These are phyloP conservation scores for Wickerhamomyces sp. DNA, from an alignment of 1,139 yeast species.

Conservation along the genomic window DNA sequence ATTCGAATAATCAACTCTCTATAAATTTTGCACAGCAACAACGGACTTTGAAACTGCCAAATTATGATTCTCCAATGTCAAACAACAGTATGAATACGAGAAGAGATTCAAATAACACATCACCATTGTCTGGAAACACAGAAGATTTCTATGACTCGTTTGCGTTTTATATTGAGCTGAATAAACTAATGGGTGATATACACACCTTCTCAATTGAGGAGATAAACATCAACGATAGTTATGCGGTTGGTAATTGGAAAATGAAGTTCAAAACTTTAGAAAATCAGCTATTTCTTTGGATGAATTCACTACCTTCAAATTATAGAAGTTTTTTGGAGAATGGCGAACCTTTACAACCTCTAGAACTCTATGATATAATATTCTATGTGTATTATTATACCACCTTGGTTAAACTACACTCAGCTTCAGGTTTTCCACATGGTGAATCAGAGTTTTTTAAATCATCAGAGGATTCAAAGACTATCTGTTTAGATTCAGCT, in stretches of 20 bases:
- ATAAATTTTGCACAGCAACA: constrained; percentile 5
- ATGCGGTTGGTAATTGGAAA: constrained; percentile 16
- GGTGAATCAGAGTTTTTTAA: constrained; percentile 27
- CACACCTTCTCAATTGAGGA: constrained; percentile 19
- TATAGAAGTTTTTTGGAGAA: constrained; percentile 13
- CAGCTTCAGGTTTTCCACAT: constrained; percentile 30
- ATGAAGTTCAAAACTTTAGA: constrained; percentile 16
- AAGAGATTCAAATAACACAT: neutral
- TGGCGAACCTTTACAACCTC: constrained; percentile 5
- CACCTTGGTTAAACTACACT: constrained; percentile 28
- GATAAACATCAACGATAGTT: constrained; percentile 14
- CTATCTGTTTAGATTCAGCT: constrained; percentile 25
- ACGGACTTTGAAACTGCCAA: constrained; percentile 5
- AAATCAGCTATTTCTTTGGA: constrained; percentile 15
- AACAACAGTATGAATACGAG: constrained; percentile 2
- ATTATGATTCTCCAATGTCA: neutral
- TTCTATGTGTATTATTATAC: constrained; percentile 29
- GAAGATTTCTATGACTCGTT: constrained; percentile 16
- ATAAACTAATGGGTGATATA: constrained; percentile 18
- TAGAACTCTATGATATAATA: constrained; percentile 15
- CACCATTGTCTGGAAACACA: neutral
- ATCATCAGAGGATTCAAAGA: constrained; percentile 27
- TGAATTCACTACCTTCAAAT: constrained; percentile 12
- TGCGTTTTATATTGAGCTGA: constrained; percentile 17
- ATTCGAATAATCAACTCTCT: constrained; percentile 3